A percentile compares a stretch with the other conserved stretches of the same genome.
These are phyloP conservation scores for Backusella circina DNA, from an alignment of 192 early-diverging fungal species.

Conservation along the genomic window DNA sequence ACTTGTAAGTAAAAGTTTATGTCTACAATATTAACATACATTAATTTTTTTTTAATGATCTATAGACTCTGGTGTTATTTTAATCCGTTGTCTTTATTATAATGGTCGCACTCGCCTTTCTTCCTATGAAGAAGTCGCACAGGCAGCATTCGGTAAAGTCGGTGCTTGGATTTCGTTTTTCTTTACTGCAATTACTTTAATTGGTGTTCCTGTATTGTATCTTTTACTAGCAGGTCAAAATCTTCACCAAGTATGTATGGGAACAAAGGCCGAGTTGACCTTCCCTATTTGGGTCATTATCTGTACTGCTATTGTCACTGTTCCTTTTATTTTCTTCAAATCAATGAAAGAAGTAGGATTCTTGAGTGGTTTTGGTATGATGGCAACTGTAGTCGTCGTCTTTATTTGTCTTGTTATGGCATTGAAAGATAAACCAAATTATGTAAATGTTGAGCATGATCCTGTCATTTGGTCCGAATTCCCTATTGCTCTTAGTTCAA, in stretches of 20 bases:
- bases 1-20: slow-evolving; percentile 3
- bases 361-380: slow-evolving; percentile 61
- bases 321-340: slow-evolving; percentile 68
- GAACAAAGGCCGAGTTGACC: slow-evolving; percentile 38
- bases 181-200: slow-evolving; percentile 57
- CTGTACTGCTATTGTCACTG: slow-evolving; percentile 53
- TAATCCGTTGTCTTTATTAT: slow-evolving; percentile 23
- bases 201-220: slow-evolving; percentile 66
- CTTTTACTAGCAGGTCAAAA: slow-evolving; percentile 67
- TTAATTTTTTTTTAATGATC: background rate
- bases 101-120: slow-evolving; percentile 42
- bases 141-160: slow-evolving; percentile 59
- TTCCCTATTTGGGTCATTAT: slow-evolving; percentile 54
- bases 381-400: slow-evolving; percentile 67
- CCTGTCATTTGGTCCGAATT: slow-evolving; percentile 48
- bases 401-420: slow-evolving; percentile 56
- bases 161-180: slow-evolving; percentile 59
- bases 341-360: slow-evolving; percentile 76
- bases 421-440: slow-evolving; percentile 29
- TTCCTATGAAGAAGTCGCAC: slow-evolving; percentile 64
- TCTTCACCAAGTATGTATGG: slow-evolving; percentile 52
- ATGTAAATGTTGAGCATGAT: slow-evolving; percentile 18
- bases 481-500: slow-evolving; percentile 63
- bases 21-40: background rate
- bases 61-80: slow-evolving; percentile 18